A percentile compares a stretch with the other conserved stretches of the same genome.
Evolutionary conservation across 2,329 filamentous ascomycete genomes (phyloP).

Genomic region (Aspergillus novoparasiticus): DNA sequence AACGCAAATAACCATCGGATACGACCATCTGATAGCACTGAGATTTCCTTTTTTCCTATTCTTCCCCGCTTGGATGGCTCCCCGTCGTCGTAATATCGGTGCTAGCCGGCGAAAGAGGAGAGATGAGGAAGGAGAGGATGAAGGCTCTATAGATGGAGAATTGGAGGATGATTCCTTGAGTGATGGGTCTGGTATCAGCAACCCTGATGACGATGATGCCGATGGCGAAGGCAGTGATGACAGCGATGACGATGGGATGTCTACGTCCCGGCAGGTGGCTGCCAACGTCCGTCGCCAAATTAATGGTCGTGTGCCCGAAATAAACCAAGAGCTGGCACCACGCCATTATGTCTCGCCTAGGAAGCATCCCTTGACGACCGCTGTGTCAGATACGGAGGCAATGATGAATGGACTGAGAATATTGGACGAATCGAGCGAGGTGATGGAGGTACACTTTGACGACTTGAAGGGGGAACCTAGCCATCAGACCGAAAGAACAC

Average conservation of each 20-base stretch:
- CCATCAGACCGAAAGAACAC: conserved; percentile 37
- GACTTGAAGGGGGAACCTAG: conserved; percentile 37
- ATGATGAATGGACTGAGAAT: conserved; percentile 63
- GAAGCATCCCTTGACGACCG: conserved; percentile 38
- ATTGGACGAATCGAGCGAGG: conserved; percentile 40
- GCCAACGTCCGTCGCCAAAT: conserved; percentile 26
- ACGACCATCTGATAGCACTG: background rate
- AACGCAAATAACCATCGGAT: background rate
- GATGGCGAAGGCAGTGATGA: conserved; percentile 62
- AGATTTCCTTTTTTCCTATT: conserved; percentile 7
- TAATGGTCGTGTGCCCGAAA: conserved; percentile 32
- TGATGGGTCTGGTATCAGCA: conserved; percentile 60
- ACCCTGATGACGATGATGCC: conserved; percentile 61
- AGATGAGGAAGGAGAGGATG: conserved; percentile 54
- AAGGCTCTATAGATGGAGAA: conserved; percentile 52
- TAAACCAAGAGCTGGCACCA: conserved; percentile 33
- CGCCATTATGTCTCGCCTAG: conserved; percentile 36
- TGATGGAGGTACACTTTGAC: conserved; percentile 55
- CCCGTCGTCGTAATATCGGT: conserved; percentile 47
- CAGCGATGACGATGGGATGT: conserved; percentile 55
- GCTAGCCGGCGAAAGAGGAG: conserved; percentile 48
- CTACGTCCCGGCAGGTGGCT: conserved; percentile 26
- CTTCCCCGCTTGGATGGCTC: conserved; percentile 41
- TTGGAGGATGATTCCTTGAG: conserved; percentile 65
- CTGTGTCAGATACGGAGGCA: conserved; percentile 59